These are phyloP conservation scores for Aquanectria penicillioides DNA, from an alignment of 2,329 filamentous ascomycete genomes.

Conservation along the genomic window DNA sequence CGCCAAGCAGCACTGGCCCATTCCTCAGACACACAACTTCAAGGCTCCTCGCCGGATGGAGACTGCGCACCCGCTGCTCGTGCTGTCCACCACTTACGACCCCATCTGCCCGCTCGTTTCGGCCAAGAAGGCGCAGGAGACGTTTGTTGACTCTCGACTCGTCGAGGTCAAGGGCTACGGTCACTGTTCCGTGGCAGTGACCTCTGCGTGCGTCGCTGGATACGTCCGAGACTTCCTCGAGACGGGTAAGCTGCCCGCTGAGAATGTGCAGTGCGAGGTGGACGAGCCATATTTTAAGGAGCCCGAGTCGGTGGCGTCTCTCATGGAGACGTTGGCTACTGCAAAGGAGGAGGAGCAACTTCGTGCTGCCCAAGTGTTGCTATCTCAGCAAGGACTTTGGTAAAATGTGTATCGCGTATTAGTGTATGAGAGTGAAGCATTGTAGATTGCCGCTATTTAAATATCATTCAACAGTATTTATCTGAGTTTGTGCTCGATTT, in stretches of 20 bases:
- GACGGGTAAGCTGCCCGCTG: slow-evolving; percentile 50
- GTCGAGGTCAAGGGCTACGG: slow-evolving; percentile 56
- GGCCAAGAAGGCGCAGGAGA: slow-evolving; percentile 47
- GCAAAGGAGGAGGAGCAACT: slow-evolving; percentile 17
- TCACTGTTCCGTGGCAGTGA: slow-evolving; percentile 51
- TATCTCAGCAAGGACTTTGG: slow-evolving; percentile 1
- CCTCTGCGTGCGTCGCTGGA: slow-evolving; percentile 49
- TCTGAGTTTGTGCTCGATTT: no score
- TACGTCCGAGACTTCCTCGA: slow-evolving; percentile 50
- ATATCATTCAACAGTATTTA: no score
- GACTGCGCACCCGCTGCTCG: slow-evolving; percentile 44
- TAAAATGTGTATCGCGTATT: no score
- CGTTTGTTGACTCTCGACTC: slow-evolving; percentile 50
- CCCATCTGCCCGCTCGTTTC: slow-evolving; percentile 63
- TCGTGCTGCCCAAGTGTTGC: slow-evolving; percentile 20
- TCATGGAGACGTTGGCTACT: neutral
- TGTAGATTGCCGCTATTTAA: no score
- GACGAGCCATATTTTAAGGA: slow-evolving; percentile 52
- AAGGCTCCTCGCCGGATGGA: slow-evolving; percentile 44
- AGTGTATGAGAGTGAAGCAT: no score
- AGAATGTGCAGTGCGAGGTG: slow-evolving; percentile 49
- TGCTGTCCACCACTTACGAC: slow-evolving; percentile 46
- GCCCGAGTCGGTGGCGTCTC: slow-evolving; percentile 28
- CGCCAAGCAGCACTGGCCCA: slow-evolving; percentile 43
- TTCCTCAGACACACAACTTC: slow-evolving; percentile 44